Base-by-base conservation (phyloP, 257 asterid species). In the Schizonepeta tenuifolia region DNA sequence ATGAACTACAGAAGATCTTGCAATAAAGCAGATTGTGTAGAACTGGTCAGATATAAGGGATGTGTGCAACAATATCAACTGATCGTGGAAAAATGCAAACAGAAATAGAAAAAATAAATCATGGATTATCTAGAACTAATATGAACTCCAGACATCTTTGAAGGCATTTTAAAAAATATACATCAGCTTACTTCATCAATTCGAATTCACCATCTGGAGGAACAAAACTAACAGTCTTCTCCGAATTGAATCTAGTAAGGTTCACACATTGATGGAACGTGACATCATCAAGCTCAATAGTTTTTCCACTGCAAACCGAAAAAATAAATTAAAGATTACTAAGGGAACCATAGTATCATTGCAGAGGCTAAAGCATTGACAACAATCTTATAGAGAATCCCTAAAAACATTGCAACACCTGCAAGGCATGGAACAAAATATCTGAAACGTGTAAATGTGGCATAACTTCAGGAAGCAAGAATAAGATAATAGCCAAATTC, bases 151-250 rank as follows among this genome's bases (percentile, higher is more conserved):
- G 49, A 65, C 44, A 31, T 59, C 20, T 28, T 35, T 36, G 66
- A 70, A 43, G 11, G 10, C 31, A 43, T 63, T 15, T 33, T 65
- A 28, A 54, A 54, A 54, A 35, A 56, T 50, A 71, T 79, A 73
- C 54, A 73, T 54, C 62, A 76, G 63, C 99, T 87, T 90, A 95
- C 99, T 92, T 95, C 99, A 95, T 95, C 89, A 95, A 76, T 86
- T 95, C 99, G 76, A 95, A 95, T 92, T 95, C 99, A 78, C 99
- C 99, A 92, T 95, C 99, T 12, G 99, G 99, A 57, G 99, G 99
- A 84, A 95, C 99, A 84, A 95, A 95, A 78, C 98, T 95, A 69
- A 95, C 99, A 1, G 99, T 95, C 84, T 92, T 95, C 77, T 95
- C 99, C 9, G 99, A 87, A 81, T 95, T 95, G 84, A 95, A 95